Conservation (phyloP, 305 asterid species). For the Andrographis paniculata region DNA sequence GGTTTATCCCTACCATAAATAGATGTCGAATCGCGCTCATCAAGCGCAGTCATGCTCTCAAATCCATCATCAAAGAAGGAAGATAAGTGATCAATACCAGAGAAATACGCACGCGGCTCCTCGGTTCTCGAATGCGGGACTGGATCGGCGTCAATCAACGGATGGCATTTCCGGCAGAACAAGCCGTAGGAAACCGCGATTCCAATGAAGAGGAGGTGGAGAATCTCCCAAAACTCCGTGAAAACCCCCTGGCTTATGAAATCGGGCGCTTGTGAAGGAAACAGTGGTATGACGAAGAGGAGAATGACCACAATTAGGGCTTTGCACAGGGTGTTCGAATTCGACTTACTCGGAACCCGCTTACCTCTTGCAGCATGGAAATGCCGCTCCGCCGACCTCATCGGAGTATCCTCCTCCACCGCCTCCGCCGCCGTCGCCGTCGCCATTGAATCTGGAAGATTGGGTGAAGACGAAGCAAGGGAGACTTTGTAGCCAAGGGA, state of each 20-base stretch:
- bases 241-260: constrained; percentile 35
- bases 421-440: constrained; percentile 25
- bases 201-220: constrained; percentile 72
- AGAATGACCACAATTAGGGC: constrained; percentile 35
- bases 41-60: constrained; percentile 39
- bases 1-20: constrained; percentile 14
- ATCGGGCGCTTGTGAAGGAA: constrained; percentile 83
- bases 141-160: constrained; percentile 17
- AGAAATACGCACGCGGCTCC: constrained; percentile 25
- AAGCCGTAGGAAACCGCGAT: constrained; percentile 73
- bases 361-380: constrained; percentile 16
- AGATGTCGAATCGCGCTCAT: constrained; percentile 28
- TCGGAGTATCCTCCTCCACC: constrained; percentile 19
- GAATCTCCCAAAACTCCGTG: constrained; percentile 61
- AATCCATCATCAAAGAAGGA: constrained; percentile 55
- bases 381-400: constrained; percentile 31
- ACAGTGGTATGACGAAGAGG: constrained; percentile 47
- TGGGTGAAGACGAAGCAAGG: constrained; percentile 55
- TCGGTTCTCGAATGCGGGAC: constrained; percentile 23
- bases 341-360: constrained; percentile 40
- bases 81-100: constrained; percentile 44
- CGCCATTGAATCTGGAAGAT: constrained; percentile 20
- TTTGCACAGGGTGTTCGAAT: constrained; percentile 40
- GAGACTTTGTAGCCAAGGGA: constrained; percentile 36
- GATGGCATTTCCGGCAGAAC: constrained; percentile 42